Evolutionary conservation across 2,329 filamentous ascomycete genomes (phyloP).

Genomic region (Tolypocladium inflatum): DNA sequence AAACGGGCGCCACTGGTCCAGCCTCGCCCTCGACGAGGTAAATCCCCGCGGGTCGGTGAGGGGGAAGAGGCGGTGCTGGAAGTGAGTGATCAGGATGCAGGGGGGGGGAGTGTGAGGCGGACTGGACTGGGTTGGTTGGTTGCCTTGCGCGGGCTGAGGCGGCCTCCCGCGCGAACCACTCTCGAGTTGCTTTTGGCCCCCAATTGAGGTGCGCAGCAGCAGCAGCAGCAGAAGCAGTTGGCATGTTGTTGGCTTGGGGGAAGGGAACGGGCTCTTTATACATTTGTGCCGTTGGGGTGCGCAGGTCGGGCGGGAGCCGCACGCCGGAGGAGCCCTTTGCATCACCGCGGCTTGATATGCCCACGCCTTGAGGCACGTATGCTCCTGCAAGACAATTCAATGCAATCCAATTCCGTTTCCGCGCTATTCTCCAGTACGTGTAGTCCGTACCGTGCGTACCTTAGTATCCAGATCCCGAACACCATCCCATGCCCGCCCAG

Average conservation of each 20-base stretch:
- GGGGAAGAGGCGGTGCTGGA: not conserved
- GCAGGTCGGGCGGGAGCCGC: not conserved
- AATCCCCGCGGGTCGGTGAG: not conserved
- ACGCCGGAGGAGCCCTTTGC: not conserved
- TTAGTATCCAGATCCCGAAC: not conserved
- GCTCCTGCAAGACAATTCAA: not conserved
- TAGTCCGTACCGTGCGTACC: not conserved
- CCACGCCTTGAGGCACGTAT: not conserved
- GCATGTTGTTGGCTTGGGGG: too few relatives aligned
- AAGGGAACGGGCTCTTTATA: too few relatives aligned
- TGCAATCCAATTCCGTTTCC: not conserved
- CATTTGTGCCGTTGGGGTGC: too few relatives aligned
- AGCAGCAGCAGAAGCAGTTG: too few relatives aligned
- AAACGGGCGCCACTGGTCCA: not conserved
- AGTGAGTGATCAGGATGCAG: not conserved
- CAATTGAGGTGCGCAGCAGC: not conserved
- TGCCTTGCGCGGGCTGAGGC: not conserved
- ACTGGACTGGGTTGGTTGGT: not conserved
- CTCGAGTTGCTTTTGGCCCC: not conserved
- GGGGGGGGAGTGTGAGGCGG: not conserved
- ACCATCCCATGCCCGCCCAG: not conserved
- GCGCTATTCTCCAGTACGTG: not conserved
- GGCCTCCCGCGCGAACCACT: not conserved
- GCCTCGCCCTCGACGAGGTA: not conserved
- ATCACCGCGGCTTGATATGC: not conserved